Evolutionary conservation across 352 stramenopile genomes (phyloP).

Genomic region (Phytophthora hybrid): DNA sequence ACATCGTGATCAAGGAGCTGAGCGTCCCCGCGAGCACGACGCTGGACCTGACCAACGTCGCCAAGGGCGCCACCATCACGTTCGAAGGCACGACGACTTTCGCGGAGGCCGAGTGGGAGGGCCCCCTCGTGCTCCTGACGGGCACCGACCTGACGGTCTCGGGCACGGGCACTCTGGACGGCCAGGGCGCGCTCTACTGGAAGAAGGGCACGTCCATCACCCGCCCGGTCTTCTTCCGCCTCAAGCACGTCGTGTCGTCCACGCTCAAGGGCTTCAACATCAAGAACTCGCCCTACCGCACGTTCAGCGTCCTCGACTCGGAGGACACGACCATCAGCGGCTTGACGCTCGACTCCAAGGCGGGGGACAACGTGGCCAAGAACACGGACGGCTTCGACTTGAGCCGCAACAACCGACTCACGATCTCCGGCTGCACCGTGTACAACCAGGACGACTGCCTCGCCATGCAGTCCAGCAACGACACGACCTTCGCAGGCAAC

Average conservation of each 20-base stretch:
- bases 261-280: constrained; percentile 50
- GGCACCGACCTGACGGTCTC: constrained; percentile 35
- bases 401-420: constrained; percentile 38
- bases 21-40: constrained; percentile 41
- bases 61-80: constrained; percentile 41
- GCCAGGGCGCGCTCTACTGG: constrained; percentile 41
- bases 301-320: constrained; percentile 47
- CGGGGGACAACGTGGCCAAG: constrained; percentile 31
- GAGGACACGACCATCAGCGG: constrained; percentile 35
- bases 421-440: constrained; percentile 41
- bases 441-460: constrained; percentile 49
- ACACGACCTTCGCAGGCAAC: constrained; percentile 37
- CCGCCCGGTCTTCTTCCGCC: constrained; percentile 44
- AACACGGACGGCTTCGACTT: constrained; percentile 44
- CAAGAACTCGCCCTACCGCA: constrained; percentile 56
- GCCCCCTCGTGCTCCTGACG: constrained; percentile 43
- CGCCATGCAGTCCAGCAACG: constrained; percentile 41
- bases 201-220: constrained; percentile 39
- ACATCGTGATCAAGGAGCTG: constrained; percentile 45
- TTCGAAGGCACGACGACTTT: constrained; percentile 53
- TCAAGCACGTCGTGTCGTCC: constrained; percentile 35
- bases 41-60: constrained; percentile 46
- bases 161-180: constrained; percentile 36
- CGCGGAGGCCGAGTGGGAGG: constrained; percentile 41
- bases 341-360: constrained; percentile 35